Conservation (phyloP, 2,329 filamentous ascomycete species). For the Stachybotrys chartarum region DNA sequence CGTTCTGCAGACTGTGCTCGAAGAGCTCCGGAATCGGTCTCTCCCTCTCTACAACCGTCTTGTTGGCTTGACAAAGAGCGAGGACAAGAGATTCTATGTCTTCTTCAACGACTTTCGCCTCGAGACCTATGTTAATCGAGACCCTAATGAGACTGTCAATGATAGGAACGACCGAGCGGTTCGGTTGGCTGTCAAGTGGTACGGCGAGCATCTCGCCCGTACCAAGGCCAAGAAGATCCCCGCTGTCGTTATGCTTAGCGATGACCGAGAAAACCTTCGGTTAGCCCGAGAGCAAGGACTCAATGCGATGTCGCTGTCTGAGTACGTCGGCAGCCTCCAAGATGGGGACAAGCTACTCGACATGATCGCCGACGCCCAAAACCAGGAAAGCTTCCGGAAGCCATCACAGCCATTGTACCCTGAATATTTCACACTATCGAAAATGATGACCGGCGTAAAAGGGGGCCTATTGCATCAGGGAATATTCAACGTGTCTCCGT, state of each 20-base stretch:
- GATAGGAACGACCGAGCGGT: slow-evolving; percentile 94
- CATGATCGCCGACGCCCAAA: slow-evolving; percentile 80
- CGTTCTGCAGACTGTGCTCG: slow-evolving; percentile 89
- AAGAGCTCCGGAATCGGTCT: slow-evolving; percentile 91
- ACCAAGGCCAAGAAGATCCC: slow-evolving; percentile 58
- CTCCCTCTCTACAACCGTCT: slow-evolving; percentile 92
- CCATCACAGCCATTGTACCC: slow-evolving; percentile 69
- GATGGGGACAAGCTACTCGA: slow-evolving; percentile 82
- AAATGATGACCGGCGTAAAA: slow-evolving; percentile 90
- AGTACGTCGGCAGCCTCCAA: slow-evolving; percentile 79
- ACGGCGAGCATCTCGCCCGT: slow-evolving; percentile 68
- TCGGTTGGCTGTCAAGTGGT: slow-evolving; percentile 81
- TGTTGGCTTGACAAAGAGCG: slow-evolving; percentile 83
- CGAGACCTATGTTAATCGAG: slow-evolving; percentile 78
- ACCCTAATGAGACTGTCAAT: slow-evolving; percentile 80
- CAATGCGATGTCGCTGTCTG: slow-evolving; percentile 57
- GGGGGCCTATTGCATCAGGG: slow-evolving; percentile 87
- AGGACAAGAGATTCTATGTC: slow-evolving; percentile 95
- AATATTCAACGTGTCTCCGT: slow-evolving; percentile 90
- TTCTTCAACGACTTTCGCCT: slow-evolving; percentile 98
- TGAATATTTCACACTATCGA: slow-evolving; percentile 83
- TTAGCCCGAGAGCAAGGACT: slow-evolving; percentile 74
- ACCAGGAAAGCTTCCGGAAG: slow-evolving; percentile 57
- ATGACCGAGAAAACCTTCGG: slow-evolving; percentile 79
- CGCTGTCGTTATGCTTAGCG: slow-evolving; percentile 84